Base-by-base conservation (phyloP, 75 land plant genomes). In the Cunninghamia lanceolata region DNA sequence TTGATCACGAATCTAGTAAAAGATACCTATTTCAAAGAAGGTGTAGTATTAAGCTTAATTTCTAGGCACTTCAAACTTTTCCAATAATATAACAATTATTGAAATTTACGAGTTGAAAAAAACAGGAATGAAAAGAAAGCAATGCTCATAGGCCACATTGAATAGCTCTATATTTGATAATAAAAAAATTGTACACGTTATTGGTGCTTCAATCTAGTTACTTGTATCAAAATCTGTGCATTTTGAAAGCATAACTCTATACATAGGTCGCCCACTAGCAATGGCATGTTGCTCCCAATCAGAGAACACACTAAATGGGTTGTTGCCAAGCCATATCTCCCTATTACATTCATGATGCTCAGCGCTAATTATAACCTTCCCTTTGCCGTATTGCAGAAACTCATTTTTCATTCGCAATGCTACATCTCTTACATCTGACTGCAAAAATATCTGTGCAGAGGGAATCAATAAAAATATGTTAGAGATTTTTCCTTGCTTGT, bases 221-320 rank as follows among this genome's bases (percentile, higher is more conserved):
- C 32, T 28, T n/a, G 2, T 34, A 34, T 32, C 75, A 71, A 32
- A 34, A 32, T 9, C 75, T 71, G 34, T 25, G 34, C 11, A 71
- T 91, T 89, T 93, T 74, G 85, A 85, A 35, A 93, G 88, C 90
- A 93, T 86, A 38, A 91, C 46, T 88, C 97, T 91, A 83, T 89
- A 94, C 95, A 95, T 95, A 2, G 90, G 90, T 42, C 56, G 88
- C 1, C 97, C 94, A 54, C 92, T 92, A 78, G 87, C 88, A 19
- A 95, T 2, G 25, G 89, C 95, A 86, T 95, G 95, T 32, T 89
- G 90, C 85, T 93, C 97, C 97, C 97, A 94, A 83, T 95, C 95
- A 83, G 94, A 90, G 1, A 84, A 85, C 36, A 94, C 86, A 17
- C 94, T 95, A 76, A 92, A 94, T 13, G 97, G 97, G 77, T 95